Evolutionary conservation across 1,284 basidiomycete genomes (phyloP).

Genomic region (Ustilago esculenta): DNA sequence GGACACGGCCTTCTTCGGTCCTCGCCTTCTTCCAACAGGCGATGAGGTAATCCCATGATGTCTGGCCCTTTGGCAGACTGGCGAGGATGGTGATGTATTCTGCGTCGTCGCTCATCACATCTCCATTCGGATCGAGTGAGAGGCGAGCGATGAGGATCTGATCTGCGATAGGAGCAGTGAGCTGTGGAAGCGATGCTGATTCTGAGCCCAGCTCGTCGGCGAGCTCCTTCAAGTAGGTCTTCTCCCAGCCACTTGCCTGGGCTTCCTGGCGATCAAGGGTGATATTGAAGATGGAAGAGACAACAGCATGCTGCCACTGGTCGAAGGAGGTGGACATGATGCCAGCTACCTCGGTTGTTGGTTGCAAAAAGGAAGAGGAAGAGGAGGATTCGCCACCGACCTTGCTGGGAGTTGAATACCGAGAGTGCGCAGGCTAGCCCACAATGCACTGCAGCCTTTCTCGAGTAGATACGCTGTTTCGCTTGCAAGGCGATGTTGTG

Average conservation of each 20-base stretch:
- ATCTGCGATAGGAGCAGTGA: conserved; percentile 72
- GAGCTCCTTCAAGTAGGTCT: conserved; percentile 85
- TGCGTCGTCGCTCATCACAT: conserved; percentile 84
- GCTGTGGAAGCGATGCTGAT: conserved; percentile 65
- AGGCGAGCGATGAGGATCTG: conserved; percentile 86
- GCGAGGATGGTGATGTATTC: conserved; percentile 81
- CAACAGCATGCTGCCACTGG: conserved; percentile 78
- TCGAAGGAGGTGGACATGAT: conserved; percentile 36
- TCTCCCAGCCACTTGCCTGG: conserved; percentile 75
- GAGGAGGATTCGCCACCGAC: too few relatives aligned
- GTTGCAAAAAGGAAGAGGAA: too few relatives aligned
- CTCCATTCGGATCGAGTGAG: conserved; percentile 77
- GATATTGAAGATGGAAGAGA: conserved; percentile 77
- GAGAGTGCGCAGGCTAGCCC: too few relatives aligned
- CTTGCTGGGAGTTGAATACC: too few relatives aligned
- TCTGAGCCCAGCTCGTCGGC: conserved; percentile 79
- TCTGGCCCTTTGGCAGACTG: conserved; percentile 80
- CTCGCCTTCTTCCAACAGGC: conserved; percentile 81
- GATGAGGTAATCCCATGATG: conserved; percentile 88
- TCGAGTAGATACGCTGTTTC: too few relatives aligned
- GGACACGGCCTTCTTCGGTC: conserved; percentile 38
- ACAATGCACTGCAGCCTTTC: too few relatives aligned
- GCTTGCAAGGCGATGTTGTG: too few relatives aligned
- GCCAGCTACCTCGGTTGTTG: not conserved
- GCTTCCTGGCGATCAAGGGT: conserved; percentile 83